A percentile compares a stretch with the other conserved stretches of the same genome.
These are phyloP conservation scores for Achaetomium macrosporum DNA, from an alignment of 2,329 filamentous ascomycete genomes.

Conservation along the genomic window DNA sequence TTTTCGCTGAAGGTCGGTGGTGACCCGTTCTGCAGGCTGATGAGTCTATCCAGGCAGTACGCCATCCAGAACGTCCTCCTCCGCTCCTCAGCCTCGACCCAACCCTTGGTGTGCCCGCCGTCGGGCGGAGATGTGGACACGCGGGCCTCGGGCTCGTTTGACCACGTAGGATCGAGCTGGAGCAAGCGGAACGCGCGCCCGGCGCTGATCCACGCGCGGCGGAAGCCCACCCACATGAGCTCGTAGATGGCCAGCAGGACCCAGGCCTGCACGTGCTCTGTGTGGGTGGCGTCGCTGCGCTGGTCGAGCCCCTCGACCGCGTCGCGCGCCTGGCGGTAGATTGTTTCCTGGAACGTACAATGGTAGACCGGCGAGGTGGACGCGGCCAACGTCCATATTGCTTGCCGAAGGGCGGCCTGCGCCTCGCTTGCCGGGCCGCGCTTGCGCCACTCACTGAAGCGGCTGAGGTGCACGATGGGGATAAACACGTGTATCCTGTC, in stretches of 20 bases:
- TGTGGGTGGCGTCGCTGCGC: not conserved
- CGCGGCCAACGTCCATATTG: constrained; percentile 3
- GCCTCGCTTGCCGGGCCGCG: not conserved
- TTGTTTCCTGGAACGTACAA: not conserved
- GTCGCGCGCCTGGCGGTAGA: not conserved
- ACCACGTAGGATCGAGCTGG: not conserved
- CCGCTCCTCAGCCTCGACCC: no score
- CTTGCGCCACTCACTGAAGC: constrained; percentile 1
- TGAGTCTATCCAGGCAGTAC: no score
- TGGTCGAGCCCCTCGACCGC: not conserved
- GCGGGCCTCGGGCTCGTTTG: not conserved
- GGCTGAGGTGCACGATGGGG: not conserved
- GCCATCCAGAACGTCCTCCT: no score
- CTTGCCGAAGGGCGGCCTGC: not conserved
- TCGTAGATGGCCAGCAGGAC: constrained; percentile 5
- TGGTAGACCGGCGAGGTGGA: constrained; percentile 2
- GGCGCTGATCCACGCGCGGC: constrained; percentile 1
- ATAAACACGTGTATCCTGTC: no score
- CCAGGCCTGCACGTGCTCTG: constrained; percentile 3
- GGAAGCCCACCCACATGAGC: not conserved
- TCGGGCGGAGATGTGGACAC: not conserved
- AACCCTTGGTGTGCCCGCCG: no score
- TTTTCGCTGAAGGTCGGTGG: no score
- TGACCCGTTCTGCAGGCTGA: no score
- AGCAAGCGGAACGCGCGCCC: constrained; percentile 2